These are phyloP conservation scores for Colletotrichum zoysiae DNA, from an alignment of 2,329 filamentous ascomycete species.

Conservation along the genomic window DNA sequence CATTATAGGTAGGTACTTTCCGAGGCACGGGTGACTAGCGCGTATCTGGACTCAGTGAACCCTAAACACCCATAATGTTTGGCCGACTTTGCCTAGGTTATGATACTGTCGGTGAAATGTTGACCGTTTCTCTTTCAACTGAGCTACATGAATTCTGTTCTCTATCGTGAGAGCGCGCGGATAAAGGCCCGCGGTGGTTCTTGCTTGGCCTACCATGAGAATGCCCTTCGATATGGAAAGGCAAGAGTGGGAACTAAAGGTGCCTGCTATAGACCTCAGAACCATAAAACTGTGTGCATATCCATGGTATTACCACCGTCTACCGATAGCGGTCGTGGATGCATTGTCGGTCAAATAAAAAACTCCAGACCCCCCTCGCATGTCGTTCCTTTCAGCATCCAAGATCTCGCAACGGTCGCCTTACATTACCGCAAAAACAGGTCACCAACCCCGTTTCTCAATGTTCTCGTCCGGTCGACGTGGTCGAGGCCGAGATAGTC, in stretches of 20 bases:
- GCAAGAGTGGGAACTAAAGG: constrained; percentile 20
- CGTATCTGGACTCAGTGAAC: background rate
- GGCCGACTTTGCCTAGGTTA: background rate
- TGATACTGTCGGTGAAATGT: background rate
- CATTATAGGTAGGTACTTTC: background rate
- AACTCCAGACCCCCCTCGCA: constrained; percentile 17
- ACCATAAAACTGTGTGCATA: constrained; percentile 3
- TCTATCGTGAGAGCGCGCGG: constrained; percentile 22
- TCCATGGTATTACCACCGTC: constrained; percentile 16
- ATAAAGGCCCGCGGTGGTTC: constrained; percentile 23
- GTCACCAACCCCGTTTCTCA: constrained; percentile 72
- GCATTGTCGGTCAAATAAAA: constrained; percentile 19
- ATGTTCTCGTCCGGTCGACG: constrained; percentile 68
- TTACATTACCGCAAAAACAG: constrained; percentile 66
- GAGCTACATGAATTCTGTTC: constrained; percentile 33
- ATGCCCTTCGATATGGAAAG: constrained; percentile 22
- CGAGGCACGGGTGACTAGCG: background rate
- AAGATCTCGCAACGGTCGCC: background rate
- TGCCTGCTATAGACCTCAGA: constrained; percentile 18
- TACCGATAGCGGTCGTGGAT: constrained; percentile 14
- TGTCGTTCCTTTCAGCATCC: constrained; percentile 17
- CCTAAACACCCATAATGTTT: background rate
- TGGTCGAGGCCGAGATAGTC: constrained; percentile 76
- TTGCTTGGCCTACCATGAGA: constrained; percentile 31
- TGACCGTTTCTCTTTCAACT: constrained; percentile 14